phyloP scores from a whole-genome alignment of 495 filamentous ascomycete genomes.

The Lophiostoma macrostomum region DNA sequence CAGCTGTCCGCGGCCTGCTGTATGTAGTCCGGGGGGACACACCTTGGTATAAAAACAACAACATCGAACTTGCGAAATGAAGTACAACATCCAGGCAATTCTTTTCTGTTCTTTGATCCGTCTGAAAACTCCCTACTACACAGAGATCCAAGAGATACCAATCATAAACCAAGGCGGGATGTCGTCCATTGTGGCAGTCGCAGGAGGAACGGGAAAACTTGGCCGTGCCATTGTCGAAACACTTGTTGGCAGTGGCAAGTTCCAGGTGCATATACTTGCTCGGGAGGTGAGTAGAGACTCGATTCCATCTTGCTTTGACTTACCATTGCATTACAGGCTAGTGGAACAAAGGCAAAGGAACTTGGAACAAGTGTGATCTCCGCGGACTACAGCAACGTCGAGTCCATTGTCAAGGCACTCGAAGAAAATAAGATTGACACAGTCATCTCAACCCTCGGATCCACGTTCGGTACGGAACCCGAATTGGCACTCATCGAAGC shows the following conservation, averaged over 20 bases:
- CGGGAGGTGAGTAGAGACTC: slow-evolving; percentile 3
- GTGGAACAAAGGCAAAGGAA: slow-evolving; percentile 4
- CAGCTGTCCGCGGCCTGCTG: too few species aligned
- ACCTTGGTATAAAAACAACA: too few species aligned
- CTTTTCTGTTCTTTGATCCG: too few species aligned
- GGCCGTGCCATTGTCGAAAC: slow-evolving; percentile 1
- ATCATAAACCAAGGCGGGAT: too few species aligned
- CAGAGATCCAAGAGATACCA: too few species aligned
- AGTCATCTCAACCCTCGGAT: slow-evolving; percentile 2
- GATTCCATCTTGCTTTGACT: neutral
- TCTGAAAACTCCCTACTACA: too few species aligned
- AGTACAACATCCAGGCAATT: too few species aligned
- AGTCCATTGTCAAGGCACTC: slow-evolving; percentile 3
- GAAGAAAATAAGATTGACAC: slow-evolving; percentile 3
- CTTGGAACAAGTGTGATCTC: neutral
- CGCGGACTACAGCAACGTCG: slow-evolving; percentile 14
- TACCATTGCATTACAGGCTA: slow-evolving; percentile 1
- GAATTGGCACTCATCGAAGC: slow-evolving; percentile 2
- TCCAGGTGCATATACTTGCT: slow-evolving; percentile 2
- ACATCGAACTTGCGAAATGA: too few species aligned
- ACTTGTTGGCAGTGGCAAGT: slow-evolving; percentile 1
- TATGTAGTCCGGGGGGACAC: too few species aligned
- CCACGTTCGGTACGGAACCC: neutral
- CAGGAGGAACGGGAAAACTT: slow-evolving; percentile 6
- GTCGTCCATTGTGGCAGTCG: slow-evolving; percentile 14